phyloP scores from a whole-genome alignment of 1,284 basidiomycete genomes.

The Trichosporon inkin region DNA sequence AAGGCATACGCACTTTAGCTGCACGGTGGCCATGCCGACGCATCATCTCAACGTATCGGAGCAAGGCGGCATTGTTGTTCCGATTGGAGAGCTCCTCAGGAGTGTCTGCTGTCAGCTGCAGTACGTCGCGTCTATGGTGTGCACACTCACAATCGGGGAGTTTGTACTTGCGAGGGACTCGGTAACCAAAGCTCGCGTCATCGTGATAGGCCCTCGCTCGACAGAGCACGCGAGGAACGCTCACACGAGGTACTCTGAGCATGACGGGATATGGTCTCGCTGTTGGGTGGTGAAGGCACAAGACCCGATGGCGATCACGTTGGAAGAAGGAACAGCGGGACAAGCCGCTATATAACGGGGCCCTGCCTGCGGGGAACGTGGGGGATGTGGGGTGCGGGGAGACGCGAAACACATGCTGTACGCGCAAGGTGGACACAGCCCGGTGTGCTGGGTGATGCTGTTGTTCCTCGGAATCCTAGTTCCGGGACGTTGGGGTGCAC shows the following conservation, averaged over 20 bases:
- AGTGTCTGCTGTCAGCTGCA: constrained; percentile 57
- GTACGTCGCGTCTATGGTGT: background rate
- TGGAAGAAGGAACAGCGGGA: background rate
- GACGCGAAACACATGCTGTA: constrained; percentile 1
- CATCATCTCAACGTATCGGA: constrained; percentile 82
- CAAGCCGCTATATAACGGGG: background rate
- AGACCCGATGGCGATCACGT: background rate
- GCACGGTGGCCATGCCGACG: constrained; percentile 54
- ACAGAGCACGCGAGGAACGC: constrained; percentile 8
- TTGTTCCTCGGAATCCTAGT: constrained; percentile 7
- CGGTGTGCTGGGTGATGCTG: background rate
- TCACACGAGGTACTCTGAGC: constrained; percentile 15
- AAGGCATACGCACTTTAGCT: constrained; percentile 23
- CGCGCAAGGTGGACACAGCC: background rate
- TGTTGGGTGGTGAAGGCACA: background rate
- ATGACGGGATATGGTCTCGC: constrained; percentile 7
- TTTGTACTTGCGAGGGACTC: constrained; percentile 61
- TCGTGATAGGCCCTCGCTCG: constrained; percentile 61
- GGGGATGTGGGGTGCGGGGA: background rate
- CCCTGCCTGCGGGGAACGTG: background rate
- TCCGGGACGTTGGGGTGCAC: background rate
- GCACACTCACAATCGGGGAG: constrained; percentile 69
- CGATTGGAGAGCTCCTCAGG: constrained; percentile 68
- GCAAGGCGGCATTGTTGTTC: constrained; percentile 65
- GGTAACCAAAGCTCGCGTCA: constrained; percentile 69